phyloP scores from a whole-genome alignment of 1,284 basidiomycete species.

The Jaminaea rosea region DNA sequence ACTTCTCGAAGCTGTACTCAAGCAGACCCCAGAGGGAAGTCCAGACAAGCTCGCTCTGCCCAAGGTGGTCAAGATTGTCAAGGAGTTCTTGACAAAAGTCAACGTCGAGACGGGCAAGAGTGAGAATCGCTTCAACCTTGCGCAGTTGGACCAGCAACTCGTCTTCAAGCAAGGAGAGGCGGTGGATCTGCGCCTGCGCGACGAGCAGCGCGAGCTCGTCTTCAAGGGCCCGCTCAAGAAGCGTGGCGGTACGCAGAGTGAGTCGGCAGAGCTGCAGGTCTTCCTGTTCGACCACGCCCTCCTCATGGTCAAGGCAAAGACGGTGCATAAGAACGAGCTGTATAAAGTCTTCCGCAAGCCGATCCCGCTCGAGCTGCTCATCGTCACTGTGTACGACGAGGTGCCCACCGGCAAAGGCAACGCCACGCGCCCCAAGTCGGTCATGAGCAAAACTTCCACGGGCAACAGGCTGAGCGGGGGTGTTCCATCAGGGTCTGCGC shows the following conservation, averaged over 20 bases:
- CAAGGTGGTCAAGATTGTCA: constrained; percentile 69
- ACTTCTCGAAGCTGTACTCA: constrained; percentile 80
- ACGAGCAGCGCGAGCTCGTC: constrained; percentile 81
- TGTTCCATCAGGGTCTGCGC: constrained; percentile 48
- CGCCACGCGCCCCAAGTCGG: constrained; percentile 49
- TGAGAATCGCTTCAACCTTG: constrained; percentile 84
- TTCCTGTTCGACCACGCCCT: constrained; percentile 96
- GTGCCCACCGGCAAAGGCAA: constrained; percentile 38
- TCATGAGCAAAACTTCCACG: constrained; percentile 51
- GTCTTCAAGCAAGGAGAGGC: constrained; percentile 74
- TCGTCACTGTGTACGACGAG: constrained; percentile 74
- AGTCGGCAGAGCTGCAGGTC: constrained; percentile 78
- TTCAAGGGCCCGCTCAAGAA: constrained; percentile 91
- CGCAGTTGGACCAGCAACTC: constrained; percentile 80
- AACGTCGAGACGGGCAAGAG: constrained; percentile 85
- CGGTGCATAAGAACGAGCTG: constrained; percentile 76
- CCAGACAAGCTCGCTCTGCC: constrained; percentile 73
- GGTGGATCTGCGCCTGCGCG: constrained; percentile 74
- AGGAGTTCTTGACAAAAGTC: constrained; percentile 76
- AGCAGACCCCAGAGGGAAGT: constrained; percentile 84
- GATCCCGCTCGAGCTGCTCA: constrained; percentile 86
- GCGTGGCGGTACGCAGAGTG: constrained; percentile 62
- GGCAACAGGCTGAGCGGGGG: constrained; percentile 34
- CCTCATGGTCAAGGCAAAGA: constrained; percentile 85
- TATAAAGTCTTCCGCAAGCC: constrained; percentile 93